Conservation (phyloP, 2,329 filamentous ascomycete species). For the Iodosphaeria phyllophila region DNA sequence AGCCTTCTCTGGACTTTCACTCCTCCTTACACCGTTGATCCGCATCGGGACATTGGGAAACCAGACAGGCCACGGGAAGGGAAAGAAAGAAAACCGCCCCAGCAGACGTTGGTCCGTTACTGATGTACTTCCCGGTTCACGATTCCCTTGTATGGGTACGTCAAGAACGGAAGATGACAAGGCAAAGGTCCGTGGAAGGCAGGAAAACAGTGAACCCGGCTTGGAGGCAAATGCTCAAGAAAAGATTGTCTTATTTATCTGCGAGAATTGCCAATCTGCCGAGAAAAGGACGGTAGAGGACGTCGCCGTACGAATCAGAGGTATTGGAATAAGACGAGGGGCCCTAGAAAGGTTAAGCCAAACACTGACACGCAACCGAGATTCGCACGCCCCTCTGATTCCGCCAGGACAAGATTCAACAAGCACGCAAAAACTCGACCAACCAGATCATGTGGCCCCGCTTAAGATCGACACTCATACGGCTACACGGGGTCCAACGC, state of each 20-base stretch:
- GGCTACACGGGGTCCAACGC: too few species aligned
- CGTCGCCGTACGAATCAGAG: too few species aligned
- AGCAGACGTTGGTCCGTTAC: constrained; percentile 14
- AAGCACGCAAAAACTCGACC: not conserved
- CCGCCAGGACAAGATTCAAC: too few species aligned
- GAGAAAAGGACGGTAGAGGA: constrained; percentile 5
- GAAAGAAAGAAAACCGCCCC: constrained; percentile 7
- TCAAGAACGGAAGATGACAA: constrained; percentile 5
- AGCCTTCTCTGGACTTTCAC: constrained; percentile 11
- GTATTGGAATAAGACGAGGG: too few species aligned
- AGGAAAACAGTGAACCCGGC: too few species aligned
- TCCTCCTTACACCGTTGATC: constrained; percentile 13
- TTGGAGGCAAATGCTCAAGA: constrained; percentile 8
- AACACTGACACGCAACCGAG: too few species aligned
- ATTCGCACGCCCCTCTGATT: too few species aligned
- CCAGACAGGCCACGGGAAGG: not conserved
- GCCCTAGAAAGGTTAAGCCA: too few species aligned
- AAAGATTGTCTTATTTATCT: constrained; percentile 14
- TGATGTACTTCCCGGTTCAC: constrained; percentile 8
- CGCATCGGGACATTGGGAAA: constrained; percentile 12
- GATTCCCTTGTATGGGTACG: not conserved
- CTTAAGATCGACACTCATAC: too few species aligned
- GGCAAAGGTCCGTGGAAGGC: too few species aligned
- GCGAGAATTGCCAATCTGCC: constrained; percentile 13
- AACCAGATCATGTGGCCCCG: constrained; percentile 5